These are phyloP conservation scores for Coemansia sp. DNA, from an alignment of 192 early-diverging fungal species.

Conservation along the genomic window DNA sequence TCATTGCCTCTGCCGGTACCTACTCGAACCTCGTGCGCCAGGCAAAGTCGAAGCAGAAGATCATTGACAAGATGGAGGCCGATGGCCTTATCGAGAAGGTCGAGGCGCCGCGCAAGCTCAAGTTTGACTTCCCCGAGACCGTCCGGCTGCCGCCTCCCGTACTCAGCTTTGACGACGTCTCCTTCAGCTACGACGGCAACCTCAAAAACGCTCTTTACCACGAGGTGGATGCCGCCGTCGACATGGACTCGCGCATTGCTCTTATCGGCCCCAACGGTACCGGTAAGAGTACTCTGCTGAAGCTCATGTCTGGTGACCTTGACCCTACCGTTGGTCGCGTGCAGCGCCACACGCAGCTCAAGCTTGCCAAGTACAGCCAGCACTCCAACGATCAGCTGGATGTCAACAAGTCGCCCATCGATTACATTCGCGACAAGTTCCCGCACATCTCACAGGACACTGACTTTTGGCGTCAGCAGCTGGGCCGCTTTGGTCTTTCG, in stretches of 20 bases:
- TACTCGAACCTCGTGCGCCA: slow-evolving; percentile 98
- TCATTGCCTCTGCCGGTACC: slow-evolving; percentile 98
- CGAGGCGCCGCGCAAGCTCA: slow-evolving; percentile 69
- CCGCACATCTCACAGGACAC: slow-evolving; percentile 78
- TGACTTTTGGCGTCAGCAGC: slow-evolving; percentile 85
- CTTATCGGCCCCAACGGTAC: slow-evolving; percentile 96
- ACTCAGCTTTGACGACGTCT: slow-evolving; percentile 87
- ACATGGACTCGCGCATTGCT: slow-evolving; percentile 98
- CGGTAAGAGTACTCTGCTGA: slow-evolving; percentile 95
- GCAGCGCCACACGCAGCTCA: slow-evolving; percentile 86
- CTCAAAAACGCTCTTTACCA: slow-evolving; percentile 83
- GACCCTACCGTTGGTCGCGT: slow-evolving; percentile 82
- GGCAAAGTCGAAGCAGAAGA: slow-evolving; percentile 99
- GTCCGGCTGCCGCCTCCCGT: slow-evolving; percentile 94
- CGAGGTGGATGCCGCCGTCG: slow-evolving; percentile 89
- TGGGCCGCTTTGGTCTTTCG: slow-evolving; percentile 93
- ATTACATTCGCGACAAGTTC: slow-evolving; percentile 87
- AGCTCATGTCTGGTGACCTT: slow-evolving; percentile 92
- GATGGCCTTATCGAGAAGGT: slow-evolving; percentile 97
- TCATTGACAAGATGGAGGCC: slow-evolving; percentile 99
- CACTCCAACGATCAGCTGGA: slow-evolving; percentile 97
- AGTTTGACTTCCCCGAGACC: slow-evolving; percentile 85
- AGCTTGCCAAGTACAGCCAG: slow-evolving; percentile 96
- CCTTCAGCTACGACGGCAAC: slow-evolving; percentile 89
- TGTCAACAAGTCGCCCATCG: slow-evolving; percentile 80